Conservation (phyloP, 1,139 yeast genomes). For the Blastobotrys illinoisensis region DNA sequence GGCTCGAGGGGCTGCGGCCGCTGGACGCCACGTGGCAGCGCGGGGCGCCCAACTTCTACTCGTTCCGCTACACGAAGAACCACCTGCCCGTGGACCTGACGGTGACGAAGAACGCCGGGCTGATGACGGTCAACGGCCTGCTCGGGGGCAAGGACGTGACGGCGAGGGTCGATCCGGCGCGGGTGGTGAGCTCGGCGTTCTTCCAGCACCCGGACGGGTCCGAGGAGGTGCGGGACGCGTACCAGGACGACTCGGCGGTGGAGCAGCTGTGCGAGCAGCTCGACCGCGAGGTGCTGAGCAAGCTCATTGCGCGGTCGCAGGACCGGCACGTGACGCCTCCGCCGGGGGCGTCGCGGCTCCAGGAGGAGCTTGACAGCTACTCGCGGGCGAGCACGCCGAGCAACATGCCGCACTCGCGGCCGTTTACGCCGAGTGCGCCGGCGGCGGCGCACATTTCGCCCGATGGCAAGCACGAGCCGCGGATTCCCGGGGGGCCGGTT, state of each 20-base stretch:
- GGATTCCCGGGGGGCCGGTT: not conserved
- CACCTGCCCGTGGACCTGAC: conserved; percentile 15
- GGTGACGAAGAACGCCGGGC: conserved; percentile 12
- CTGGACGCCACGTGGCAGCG: conserved; percentile 18
- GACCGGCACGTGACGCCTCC: not conserved
- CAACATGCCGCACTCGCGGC: conserved; percentile 10
- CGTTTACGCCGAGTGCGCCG: conserved; percentile 11
- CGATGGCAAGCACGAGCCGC: not conserved
- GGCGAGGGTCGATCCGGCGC: conserved; percentile 13
- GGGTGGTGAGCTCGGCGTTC: conserved; percentile 17
- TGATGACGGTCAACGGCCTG: conserved; percentile 16
- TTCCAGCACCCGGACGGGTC: conserved; percentile 23
- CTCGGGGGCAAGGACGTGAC: conserved; percentile 15
- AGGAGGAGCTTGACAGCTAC: conserved; percentile 7
- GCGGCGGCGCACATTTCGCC: conserved; percentile 2
- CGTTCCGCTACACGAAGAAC: conserved; percentile 14
- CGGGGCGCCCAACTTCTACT: conserved; percentile 22
- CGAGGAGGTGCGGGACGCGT: conserved; percentile 21
- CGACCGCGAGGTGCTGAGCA: conserved; percentile 2
- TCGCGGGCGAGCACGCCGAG: conserved; percentile 12
- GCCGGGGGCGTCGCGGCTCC: not conserved
- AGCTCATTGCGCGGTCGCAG: conserved; percentile 4
- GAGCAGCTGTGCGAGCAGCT: conserved; percentile 15
- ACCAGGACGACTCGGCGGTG: conserved; percentile 17
- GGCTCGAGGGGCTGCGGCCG: conserved; percentile 2